Evolutionary conservation across 2,329 filamentous ascomycete species (phyloP).

Genomic region (Myriosclerotinia curreyana): DNA sequence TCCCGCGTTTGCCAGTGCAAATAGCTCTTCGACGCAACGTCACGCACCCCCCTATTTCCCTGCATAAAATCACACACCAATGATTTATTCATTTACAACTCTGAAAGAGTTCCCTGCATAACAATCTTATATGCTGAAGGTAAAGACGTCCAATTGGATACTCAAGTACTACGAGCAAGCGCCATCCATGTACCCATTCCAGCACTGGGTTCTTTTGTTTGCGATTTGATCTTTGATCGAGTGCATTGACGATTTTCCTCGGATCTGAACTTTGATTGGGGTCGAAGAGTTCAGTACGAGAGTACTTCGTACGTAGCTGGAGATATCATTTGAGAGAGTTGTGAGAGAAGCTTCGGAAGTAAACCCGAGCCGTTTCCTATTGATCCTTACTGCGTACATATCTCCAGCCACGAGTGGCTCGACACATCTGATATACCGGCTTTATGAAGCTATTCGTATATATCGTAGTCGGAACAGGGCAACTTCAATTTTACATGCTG

Average conservation of each 20-base stretch:
- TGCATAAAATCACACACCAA: not conserved
- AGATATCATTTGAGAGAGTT: not conserved
- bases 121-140: not conserved
- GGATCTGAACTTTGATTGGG: too few species aligned
- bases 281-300: not conserved
- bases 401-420: too few species aligned
- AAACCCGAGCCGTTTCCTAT: not conserved
- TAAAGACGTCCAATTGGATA: too few species aligned
- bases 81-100: not conserved
- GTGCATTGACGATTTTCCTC: too few species aligned
- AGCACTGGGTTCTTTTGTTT: not conserved
- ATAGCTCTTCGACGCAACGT: not conserved
- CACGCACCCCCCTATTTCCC: too few species aligned
- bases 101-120: not conserved
- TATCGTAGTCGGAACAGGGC: too few species aligned
- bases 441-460: too few species aligned
- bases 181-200: not conserved
- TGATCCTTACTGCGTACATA: not conserved
- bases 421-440: too few species aligned
- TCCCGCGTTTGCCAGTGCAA: slow-evolving; percentile 3
- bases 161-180: not conserved
- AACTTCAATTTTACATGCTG: not conserved
- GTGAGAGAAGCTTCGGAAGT: slow-evolving; percentile 3
- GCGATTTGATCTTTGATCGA: not conserved
- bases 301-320: not conserved